Percentiles rank a stretch among this genome's conserved stretches.
Conservation (phyloP, 2,329 filamentous ascomycete genomes). For the Rugonectria rugulosa region DNA sequence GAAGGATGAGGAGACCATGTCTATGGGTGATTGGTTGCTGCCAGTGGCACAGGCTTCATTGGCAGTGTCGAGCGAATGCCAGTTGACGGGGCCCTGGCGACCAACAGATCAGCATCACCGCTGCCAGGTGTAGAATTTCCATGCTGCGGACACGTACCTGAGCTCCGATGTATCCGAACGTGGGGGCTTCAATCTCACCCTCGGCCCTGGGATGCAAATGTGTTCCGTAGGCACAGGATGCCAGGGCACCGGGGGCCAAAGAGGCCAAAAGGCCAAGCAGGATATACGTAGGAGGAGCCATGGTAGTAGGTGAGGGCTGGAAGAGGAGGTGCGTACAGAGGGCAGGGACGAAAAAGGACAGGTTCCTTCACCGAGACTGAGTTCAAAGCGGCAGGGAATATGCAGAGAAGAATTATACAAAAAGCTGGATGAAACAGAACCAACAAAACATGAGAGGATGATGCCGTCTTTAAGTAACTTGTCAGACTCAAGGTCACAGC, state of each 20-base stretch:
- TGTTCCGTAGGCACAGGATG: constrained; percentile 52
- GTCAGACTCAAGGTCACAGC: neutral
- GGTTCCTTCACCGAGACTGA: too few relatives aligned
- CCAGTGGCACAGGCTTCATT: constrained; percentile 59
- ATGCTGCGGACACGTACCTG: constrained; percentile 37
- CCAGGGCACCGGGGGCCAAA: constrained; percentile 32
- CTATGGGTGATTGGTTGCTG: constrained; percentile 63
- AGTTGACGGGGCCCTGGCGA: constrained; percentile 57
- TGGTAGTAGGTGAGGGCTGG: neutral
- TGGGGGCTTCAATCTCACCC: constrained; percentile 43
- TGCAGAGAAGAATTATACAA: too few relatives aligned
- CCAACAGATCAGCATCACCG: neutral
- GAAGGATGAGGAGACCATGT: constrained; percentile 49
- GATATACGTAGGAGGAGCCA: constrained; percentile 11
- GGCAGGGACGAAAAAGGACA: neutral
- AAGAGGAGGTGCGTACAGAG: neutral
- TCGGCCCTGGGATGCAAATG: constrained; percentile 42
- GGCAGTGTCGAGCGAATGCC: constrained; percentile 53
- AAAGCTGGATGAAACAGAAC: too few relatives aligned
- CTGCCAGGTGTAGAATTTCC: neutral
- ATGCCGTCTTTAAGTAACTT: neutral
- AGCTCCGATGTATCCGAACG: constrained; percentile 48
- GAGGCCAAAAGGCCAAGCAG: constrained; percentile 28
- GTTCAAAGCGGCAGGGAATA: too few relatives aligned
- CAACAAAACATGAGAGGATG: neutral